Conservation (phyloP, 1,284 basidiomycete genomes). For the Phellinidium pouzarii region DNA sequence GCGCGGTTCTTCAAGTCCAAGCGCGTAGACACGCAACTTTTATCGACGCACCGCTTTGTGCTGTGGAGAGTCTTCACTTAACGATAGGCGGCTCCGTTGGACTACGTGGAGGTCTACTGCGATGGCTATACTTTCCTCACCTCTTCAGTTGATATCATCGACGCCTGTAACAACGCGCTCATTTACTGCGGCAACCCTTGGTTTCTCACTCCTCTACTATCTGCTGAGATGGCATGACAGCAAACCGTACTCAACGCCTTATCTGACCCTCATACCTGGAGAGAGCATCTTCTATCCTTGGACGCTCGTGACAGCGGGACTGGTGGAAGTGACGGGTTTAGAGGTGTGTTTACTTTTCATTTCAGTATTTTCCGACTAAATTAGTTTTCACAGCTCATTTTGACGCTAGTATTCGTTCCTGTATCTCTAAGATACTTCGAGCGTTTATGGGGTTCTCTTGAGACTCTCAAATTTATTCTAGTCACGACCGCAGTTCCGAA, state of each 20-base stretch:
- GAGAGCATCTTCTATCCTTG: slow-evolving; percentile 84
- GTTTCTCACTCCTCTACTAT: slow-evolving; percentile 57
- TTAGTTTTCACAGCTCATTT: slow-evolving; percentile 52
- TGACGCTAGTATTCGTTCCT: slow-evolving; percentile 75
- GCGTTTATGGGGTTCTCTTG: slow-evolving; percentile 84
- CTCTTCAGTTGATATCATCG: slow-evolving; percentile 57
- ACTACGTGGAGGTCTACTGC: slow-evolving; percentile 13
- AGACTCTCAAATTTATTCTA: slow-evolving; percentile 81
- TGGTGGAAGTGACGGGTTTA: slow-evolving; percentile 79
- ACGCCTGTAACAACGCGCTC: slow-evolving; percentile 76
- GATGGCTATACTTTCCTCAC: slow-evolving; percentile 73
- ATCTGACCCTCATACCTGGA: slow-evolving; percentile 82
- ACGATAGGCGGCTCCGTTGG: neutral
- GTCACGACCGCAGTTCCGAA: slow-evolving; percentile 80
- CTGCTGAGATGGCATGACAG: slow-evolving; percentile 53
- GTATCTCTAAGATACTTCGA: slow-evolving; percentile 87
- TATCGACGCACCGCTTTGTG: neutral
- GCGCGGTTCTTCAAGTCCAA: neutral
- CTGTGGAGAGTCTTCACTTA: neutral
- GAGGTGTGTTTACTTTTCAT: slow-evolving; percentile 54
- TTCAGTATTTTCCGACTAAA: slow-evolving; percentile 16
- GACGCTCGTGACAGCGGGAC: slow-evolving; percentile 83
- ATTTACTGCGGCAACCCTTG: slow-evolving; percentile 65
- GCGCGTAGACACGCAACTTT: neutral
- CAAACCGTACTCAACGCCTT: slow-evolving; percentile 49